Base-by-base conservation (phyloP, 305 asterid genomes). In the Rubia tinctorum region DNA sequence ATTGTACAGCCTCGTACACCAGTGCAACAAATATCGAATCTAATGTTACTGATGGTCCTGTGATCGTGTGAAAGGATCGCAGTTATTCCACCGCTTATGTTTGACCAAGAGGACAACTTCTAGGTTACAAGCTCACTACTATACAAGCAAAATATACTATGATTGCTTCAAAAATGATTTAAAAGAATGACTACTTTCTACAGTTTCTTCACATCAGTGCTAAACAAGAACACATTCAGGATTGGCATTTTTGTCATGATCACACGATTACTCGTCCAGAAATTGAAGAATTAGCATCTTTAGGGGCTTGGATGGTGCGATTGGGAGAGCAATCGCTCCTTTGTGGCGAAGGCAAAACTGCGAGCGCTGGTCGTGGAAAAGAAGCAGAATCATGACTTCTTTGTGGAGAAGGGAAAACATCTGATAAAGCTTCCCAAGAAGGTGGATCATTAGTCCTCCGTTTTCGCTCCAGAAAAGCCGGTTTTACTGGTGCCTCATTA, bases 361-460 rank as follows among this genome's bases (percentile, higher is more conserved):
- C 84, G 68, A 68, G 42, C 39, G 56, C 65, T 17, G 82, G 88
- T 18, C 37, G 79, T 39, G 84, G 80, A 66, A 84, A 80, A 63
- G 91, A 82, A 53, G 87, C 82, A 66, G 96, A 86, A 44, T 82
- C 84, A 17, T 53, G 59, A 34, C 85, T 86, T 71, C 71, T 73
- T 25, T 75, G 64, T 10, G 93, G 88, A 75, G 91, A 88, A 39
- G 93, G 88, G 75, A 66, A 90, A 56, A 82, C 86, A 79, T 82
- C 91, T 20, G 90, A 83, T 39, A 84, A 79, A 20, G 87, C 79
- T 62, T 88, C 91, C 91, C 90, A 82, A 15, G 85, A 90, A 47
- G 64, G 30, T 56, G 77, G 82, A 55, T 82, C 87, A 5, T 66
- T 58, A 58, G 64, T 75, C 74, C 84, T 77, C 69, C 75, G 78